These are phyloP conservation scores for Coemansia sp. DNA, from an alignment of 192 early-diverging fungal species.

Conservation along the genomic window DNA sequence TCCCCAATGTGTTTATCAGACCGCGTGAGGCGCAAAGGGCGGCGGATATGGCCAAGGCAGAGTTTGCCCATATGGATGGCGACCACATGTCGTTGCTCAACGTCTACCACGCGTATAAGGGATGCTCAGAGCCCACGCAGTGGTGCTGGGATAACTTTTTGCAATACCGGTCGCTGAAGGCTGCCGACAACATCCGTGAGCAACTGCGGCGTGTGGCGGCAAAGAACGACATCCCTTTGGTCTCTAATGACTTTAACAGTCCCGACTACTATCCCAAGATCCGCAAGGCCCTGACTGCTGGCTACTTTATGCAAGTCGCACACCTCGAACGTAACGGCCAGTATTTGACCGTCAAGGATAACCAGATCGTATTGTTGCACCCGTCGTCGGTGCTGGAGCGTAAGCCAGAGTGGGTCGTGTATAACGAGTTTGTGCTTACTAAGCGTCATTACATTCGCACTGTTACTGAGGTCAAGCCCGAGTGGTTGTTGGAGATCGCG, in stretches of 20 bases:
- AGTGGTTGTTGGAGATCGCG: conserved; percentile 83
- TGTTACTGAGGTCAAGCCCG: conserved; percentile 83
- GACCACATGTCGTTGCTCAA: conserved; percentile 98
- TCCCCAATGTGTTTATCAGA: conserved; percentile 91
- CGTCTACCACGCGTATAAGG: conserved; percentile 90
- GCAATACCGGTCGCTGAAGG: conserved; percentile 86
- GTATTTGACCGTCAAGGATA: conserved; percentile 96
- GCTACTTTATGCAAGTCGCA: conserved; percentile 99
- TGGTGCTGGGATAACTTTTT: conserved; percentile 97
- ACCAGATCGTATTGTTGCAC: conserved; percentile 94
- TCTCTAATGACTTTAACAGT: conserved; percentile 75
- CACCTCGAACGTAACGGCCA: conserved; percentile 86
- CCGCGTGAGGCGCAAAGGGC: conserved; percentile 86
- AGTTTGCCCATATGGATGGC: conserved; percentile 94
- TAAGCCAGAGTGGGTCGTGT: conserved; percentile 99
- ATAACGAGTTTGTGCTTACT: conserved; percentile 99
- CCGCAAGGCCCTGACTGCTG: conserved; percentile 84
- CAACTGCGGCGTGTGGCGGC: conserved; percentile 89
- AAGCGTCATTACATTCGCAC: conserved; percentile 96
- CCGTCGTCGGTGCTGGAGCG: conserved; percentile 87
- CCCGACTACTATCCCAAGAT: conserved; percentile 85
- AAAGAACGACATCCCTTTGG: conserved; percentile 67
- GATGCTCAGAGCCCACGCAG: conserved; percentile 65
- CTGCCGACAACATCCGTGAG: conserved; percentile 89
- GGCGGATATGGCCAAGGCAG: conserved; percentile 88